Evolutionary conservation across 805 yeast genomes (phyloP).

Genomic region (Komagataella phaffii): DNA sequence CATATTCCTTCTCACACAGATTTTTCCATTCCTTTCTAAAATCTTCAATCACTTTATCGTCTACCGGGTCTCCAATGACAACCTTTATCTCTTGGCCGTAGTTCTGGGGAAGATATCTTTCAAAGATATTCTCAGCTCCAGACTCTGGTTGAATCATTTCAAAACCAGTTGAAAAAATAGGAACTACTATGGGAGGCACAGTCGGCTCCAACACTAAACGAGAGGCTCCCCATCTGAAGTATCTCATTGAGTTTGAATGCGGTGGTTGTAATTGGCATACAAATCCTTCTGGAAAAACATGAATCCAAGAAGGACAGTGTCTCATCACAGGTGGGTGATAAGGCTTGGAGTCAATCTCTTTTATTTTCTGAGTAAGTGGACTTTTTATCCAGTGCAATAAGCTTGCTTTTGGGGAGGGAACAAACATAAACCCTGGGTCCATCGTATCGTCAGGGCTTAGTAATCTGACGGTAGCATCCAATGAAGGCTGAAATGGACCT

Average conservation of each 20-base stretch:
- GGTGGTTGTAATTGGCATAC: constrained; percentile 80
- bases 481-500: constrained; percentile 84
- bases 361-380: constrained; percentile 7
- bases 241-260: constrained; percentile 75
- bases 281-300: constrained; percentile 89
- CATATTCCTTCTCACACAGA: constrained; percentile 37
- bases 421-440: constrained; percentile 23
- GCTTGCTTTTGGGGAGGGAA: neutral
- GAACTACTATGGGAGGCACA: constrained; percentile 73
- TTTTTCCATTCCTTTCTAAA: constrained; percentile 63
- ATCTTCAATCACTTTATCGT: constrained; percentile 40
- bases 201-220: constrained; percentile 74
- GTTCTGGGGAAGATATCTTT: constrained; percentile 47
- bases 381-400: constrained; percentile 16
- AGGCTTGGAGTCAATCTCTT: constrained; percentile 11
- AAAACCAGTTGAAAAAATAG: constrained; percentile 77
- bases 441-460: constrained; percentile 67
- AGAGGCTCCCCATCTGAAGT: constrained; percentile 92
- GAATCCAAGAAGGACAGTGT: constrained; percentile 74
- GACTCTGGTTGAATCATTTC: constrained; percentile 80
- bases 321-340: constrained; percentile 46
- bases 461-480: constrained; percentile 77
- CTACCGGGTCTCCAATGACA: constrained; percentile 58
- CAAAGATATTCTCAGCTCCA: constrained; percentile 37
- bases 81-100: constrained; percentile 57